Evolutionary conservation across 176 grass and related monocot genomes (phyloP).

Genomic region (Triticum turgidum): DNA sequence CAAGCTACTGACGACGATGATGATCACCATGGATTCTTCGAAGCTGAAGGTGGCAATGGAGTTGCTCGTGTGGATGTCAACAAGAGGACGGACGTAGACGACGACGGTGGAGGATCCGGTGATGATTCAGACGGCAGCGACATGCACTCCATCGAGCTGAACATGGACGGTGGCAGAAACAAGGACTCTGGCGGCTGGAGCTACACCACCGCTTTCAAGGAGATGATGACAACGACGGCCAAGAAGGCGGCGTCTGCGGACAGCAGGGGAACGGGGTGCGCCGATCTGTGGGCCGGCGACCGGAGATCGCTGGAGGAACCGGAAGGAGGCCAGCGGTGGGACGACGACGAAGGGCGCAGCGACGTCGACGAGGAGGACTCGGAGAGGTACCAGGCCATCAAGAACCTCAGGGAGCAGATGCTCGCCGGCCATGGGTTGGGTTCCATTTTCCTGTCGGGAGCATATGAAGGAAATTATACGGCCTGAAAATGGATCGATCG

Average conservation of each 20-base stretch:
- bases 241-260: conserved; percentile 14
- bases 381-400: conserved; percentile 75
- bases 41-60: conserved; percentile 5
- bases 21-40: neutral
- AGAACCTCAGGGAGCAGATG: conserved; percentile 83
- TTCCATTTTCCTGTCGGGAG: conserved; percentile 42
- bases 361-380: conserved; percentile 48
- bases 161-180: conserved; percentile 50
- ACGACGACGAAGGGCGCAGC: conserved; percentile 31
- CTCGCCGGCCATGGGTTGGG: conserved; percentile 58
- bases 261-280: conserved; percentile 17
- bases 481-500: neutral
- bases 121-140: conserved; percentile 61
- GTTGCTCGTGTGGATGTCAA: neutral
- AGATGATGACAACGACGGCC: neutral
- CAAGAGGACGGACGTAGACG: conserved; percentile 11
- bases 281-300: neutral
- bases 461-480: neutral
- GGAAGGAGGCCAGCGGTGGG: conserved; percentile 18
- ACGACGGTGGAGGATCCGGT: neutral
- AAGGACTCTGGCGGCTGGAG: conserved; percentile 46
- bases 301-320: neutral
- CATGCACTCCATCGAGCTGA: conserved; percentile 78
- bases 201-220: conserved; percentile 33
- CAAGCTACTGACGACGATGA: neutral